A percentile compares a stretch with the other conserved stretches of the same genome.
Evolutionary conservation across 2,329 filamentous ascomycete species (phyloP).

Genomic region (Penicillium glabrum): DNA sequence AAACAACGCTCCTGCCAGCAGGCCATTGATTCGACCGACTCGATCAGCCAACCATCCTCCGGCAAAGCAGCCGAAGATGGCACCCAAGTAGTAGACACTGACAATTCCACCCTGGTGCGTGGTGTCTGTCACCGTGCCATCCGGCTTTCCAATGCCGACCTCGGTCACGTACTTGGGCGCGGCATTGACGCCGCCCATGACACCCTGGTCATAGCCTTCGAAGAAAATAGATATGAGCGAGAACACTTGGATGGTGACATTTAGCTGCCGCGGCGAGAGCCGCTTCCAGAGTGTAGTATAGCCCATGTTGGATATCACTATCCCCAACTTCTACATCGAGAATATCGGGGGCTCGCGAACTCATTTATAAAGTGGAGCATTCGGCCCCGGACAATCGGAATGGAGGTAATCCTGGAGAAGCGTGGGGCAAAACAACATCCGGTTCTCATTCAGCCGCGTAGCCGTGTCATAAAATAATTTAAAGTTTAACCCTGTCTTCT

Average conservation of each 20-base stretch:
- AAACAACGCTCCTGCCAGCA: conserved; percentile 57
- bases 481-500: not conserved
- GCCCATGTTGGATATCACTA: conserved; percentile 31
- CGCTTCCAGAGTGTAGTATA: conserved; percentile 46
- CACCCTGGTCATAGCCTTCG: conserved; percentile 48
- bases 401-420: not conserved
- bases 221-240: conserved; percentile 38
- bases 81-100: conserved; percentile 55
- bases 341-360: not conserved
- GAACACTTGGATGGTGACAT: conserved; percentile 36
- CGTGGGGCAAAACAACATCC: conserved; percentile 10
- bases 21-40: conserved; percentile 60
- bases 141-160: conserved; percentile 61
- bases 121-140: conserved; percentile 45
- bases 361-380: not conserved
- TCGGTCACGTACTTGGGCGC: conserved; percentile 58
- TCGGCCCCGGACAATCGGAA: not conserved
- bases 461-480: conserved; percentile 9
- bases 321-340: not conserved
- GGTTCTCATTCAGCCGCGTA: conserved; percentile 18
- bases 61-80: conserved; percentile 58
- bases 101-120: conserved; percentile 62
- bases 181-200: conserved; percentile 63
- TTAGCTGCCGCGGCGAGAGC: conserved; percentile 45
- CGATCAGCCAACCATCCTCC: conserved; percentile 62